These are phyloP conservation scores for Moricandia moricandioides DNA, from an alignment of 345 rosid species.

Conservation along the genomic window DNA sequence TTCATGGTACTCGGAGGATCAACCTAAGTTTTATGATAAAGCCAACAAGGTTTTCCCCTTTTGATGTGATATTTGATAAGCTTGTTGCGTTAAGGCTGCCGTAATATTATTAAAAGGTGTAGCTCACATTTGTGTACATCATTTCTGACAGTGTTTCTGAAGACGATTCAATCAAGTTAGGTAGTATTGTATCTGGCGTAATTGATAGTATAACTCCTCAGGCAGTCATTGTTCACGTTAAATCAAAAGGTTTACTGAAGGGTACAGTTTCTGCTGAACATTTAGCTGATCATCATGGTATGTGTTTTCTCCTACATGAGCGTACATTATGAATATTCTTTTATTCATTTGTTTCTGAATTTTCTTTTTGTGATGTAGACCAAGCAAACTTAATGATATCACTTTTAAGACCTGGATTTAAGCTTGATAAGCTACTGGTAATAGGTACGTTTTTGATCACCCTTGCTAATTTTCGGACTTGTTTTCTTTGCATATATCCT, in stretches of 20 bases:
- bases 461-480: conserved; percentile 9
- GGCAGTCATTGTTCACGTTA: conserved; percentile 57
- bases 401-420: conserved; percentile 71
- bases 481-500: conserved; percentile 1
- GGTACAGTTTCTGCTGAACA: conserved; percentile 78
- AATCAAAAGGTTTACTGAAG: conserved; percentile 55
- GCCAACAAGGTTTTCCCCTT: conserved; percentile 61
- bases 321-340: conserved; percentile 2
- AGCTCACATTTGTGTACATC: conserved; percentile 18
- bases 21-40: conserved; percentile 83
- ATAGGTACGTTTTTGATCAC: conserved; percentile 52
- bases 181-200: conserved; percentile 73
- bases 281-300: conserved; percentile 94
- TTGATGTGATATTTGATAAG: conserved; percentile 7
- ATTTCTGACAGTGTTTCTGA: conserved; percentile 59
- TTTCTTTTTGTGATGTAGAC: conserved; percentile 50
- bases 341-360: conserved; percentile 31
- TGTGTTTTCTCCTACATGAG: conserved; percentile 13
- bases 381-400: conserved; percentile 66
- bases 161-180: conserved; percentile 72
- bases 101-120: conserved; percentile 2
- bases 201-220: conserved; percentile 65
- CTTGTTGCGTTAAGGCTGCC: background rate
- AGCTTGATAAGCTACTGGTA: conserved; percentile 78
- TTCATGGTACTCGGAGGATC: conserved; percentile 65